Percentiles rank a stretch among this genome's conserved stretches.
Evolutionary conservation across 257 asterid genomes (phyloP).

Genomic region (Ajuga chamaepitys): DNA sequence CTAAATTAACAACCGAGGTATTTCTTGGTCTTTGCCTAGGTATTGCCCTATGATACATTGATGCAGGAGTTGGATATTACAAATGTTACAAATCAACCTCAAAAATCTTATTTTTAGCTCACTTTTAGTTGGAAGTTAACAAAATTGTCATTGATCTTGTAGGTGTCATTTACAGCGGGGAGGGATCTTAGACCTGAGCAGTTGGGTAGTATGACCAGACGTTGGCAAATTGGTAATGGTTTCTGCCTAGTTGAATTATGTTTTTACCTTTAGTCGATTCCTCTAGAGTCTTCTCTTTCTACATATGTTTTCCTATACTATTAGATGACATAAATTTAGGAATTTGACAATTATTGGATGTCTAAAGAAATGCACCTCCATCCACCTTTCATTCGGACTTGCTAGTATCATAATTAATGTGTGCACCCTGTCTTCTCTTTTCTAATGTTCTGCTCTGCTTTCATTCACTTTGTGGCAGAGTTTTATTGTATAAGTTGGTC

Average conservation of each 20-base stretch:
- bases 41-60: too few species aligned
- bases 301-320: background rate
- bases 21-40: too few species aligned
- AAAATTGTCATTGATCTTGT: slow-evolving; percentile 17
- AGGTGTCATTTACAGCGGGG: slow-evolving; percentile 99
- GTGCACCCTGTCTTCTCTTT: too few species aligned
- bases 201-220: slow-evolving; percentile 72
- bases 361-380: background rate
- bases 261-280: background rate
- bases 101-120: background rate
- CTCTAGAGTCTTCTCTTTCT: background rate
- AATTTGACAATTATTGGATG: background rate
- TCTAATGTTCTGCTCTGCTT: too few species aligned
- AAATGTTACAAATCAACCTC: too few species aligned
- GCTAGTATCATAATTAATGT: too few species aligned
- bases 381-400: too few species aligned
- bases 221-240: slow-evolving; percentile 56
- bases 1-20: too few species aligned
- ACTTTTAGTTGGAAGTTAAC: slow-evolving; percentile 9
- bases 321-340: background rate
- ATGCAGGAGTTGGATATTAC: too few species aligned
- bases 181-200: slow-evolving; percentile 98
- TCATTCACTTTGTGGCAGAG: background rate
- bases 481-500: background rate
- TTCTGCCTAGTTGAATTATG: background rate